Percentiles rank a stretch among this genome's conserved stretches.
Evolutionary conservation across 2,329 filamentous ascomycete species (phyloP).

Genomic region (Podosphaera fusca): DNA sequence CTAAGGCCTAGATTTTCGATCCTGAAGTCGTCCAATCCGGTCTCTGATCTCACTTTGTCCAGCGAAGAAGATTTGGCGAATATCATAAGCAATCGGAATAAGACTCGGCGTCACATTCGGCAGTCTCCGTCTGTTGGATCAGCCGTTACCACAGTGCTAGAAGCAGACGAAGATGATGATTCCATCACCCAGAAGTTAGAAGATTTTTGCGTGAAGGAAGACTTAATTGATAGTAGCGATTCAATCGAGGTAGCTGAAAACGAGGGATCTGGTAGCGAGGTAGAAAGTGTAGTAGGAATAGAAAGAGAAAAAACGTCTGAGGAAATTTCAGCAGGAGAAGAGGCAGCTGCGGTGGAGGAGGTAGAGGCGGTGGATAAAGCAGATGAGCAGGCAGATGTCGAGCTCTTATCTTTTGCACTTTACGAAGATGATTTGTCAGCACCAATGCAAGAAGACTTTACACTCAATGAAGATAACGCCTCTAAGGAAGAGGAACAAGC

Average conservation of each 20-base stretch:
- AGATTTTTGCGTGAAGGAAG: constrained; percentile 24
- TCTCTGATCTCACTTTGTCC: constrained; percentile 13
- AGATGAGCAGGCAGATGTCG: neutral
- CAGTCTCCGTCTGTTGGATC: constrained; percentile 62
- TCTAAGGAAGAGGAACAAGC: neutral
- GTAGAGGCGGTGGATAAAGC: too few species aligned
- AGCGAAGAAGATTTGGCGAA: constrained; percentile 29
- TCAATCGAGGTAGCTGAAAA: constrained; percentile 3
- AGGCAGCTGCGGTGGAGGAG: neutral
- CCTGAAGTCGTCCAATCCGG: constrained; percentile 15
- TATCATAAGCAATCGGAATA: constrained; percentile 33
- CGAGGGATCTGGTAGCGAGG: neutral
- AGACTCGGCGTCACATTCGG: constrained; percentile 57
- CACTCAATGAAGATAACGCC: too few species aligned
- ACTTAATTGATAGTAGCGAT: constrained; percentile 14
- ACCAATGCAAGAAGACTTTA: too few species aligned
- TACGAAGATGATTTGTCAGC: too few species aligned
- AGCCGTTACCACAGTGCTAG: constrained; percentile 58
- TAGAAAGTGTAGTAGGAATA: neutral
- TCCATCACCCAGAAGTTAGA: constrained; percentile 24
- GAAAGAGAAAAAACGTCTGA: neutral
- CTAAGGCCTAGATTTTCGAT: constrained; percentile 17
- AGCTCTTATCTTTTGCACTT: neutral
- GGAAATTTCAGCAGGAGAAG: neutral
- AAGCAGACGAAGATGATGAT: constrained; percentile 56